These are phyloP conservation scores for Fraxinus baroniana DNA, from an alignment of 305 asterid species.

Conservation along the genomic window DNA sequence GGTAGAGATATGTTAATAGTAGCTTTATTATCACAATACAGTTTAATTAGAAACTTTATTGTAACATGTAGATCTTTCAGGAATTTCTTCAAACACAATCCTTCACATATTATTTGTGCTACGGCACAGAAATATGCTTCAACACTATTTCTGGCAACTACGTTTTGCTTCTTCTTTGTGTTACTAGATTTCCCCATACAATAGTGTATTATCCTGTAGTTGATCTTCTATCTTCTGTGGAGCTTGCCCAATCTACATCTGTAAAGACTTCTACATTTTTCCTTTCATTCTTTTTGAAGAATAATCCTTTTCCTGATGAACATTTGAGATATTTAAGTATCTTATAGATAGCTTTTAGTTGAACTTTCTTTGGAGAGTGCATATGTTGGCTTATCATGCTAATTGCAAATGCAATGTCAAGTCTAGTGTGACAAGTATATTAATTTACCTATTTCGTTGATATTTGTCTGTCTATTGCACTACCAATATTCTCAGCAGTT, in stretches of 20 bases:
- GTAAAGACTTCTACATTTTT: neutral
- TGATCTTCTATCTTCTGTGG: neutral
- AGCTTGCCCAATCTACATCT: neutral
- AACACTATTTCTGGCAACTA: neutral
- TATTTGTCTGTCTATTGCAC: neutral
- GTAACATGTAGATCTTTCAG: neutral
- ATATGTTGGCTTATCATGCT: neutral
- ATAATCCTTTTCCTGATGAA: neutral
- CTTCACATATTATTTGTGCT: neutral
- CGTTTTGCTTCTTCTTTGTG: neutral
- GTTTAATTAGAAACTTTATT: neutral
- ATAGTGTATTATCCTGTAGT: neutral
- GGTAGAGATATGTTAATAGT: neutral
- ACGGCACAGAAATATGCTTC: neutral
- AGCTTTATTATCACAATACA: slow-evolving; percentile 1
- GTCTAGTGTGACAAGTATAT: neutral
- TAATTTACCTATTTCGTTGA: neutral
- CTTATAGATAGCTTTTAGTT: neutral
- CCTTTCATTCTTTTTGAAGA: neutral
- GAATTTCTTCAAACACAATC: neutral
- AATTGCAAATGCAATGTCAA: neutral
- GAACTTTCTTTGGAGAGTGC: neutral
- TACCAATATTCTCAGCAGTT: neutral
- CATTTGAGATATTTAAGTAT: neutral
- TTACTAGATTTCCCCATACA: neutral